phyloP scores from a whole-genome alignment of 148 eudicot species.

The Dianthus caryophyllus region DNA sequence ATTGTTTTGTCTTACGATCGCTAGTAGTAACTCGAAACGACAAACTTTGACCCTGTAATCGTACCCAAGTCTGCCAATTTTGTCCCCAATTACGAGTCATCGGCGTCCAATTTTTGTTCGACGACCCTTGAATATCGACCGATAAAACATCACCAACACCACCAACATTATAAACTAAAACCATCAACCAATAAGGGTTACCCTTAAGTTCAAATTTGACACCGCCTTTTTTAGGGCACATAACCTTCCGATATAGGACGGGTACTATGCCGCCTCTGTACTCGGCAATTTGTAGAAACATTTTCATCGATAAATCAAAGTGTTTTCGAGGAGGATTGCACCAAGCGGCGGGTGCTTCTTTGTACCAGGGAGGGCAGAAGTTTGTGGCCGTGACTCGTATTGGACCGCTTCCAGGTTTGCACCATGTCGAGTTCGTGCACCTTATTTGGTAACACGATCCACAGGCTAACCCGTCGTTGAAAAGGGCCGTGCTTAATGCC shows the following conservation, averaged over 20 bases:
- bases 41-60: neutral
- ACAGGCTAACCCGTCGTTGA: conserved; percentile 18
- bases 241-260: conserved; percentile 10
- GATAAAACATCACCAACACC: conserved; percentile 22
- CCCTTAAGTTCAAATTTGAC: conserved; percentile 18
- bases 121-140: conserved; percentile 17
- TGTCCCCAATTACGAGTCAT: conserved; percentile 31
- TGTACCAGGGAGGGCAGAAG: conserved; percentile 19
- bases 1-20: neutral
- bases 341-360: conserved; percentile 17
- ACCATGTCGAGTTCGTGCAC: conserved; percentile 25
- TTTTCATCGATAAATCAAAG: conserved; percentile 21
- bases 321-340: conserved; percentile 27
- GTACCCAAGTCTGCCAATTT: conserved; percentile 18
- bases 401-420: conserved; percentile 5
- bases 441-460: conserved; percentile 25
- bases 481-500: conserved; percentile 24
- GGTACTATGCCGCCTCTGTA: conserved; percentile 26
- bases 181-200: conserved; percentile 19
- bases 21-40: neutral
- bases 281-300: conserved; percentile 20
- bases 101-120: neutral
- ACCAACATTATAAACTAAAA: conserved; percentile 24
- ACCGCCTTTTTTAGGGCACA: conserved; percentile 19
- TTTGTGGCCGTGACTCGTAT: conserved; percentile 29